A percentile compares a stretch with the other conserved stretches of the same genome.
These are phyloP conservation scores for Leccinum obscurum DNA, from an alignment of 768 basidiomycete genomes.

Conservation along the genomic window DNA sequence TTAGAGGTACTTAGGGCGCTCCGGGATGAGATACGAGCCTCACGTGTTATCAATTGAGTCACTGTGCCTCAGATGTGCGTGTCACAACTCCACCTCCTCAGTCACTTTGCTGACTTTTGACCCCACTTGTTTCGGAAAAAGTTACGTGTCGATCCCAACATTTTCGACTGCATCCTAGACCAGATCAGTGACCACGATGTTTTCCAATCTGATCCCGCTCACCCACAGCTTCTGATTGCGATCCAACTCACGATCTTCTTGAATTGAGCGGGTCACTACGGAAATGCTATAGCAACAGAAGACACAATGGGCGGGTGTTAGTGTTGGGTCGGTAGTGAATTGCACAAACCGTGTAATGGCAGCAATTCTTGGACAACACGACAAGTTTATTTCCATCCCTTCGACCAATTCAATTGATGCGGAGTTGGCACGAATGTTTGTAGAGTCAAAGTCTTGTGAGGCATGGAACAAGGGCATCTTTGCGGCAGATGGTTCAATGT, in stretches of 20 bases:
- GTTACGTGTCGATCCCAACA: no score
- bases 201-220: no score
- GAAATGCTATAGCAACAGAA: neutral
- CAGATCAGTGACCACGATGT: no score
- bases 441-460: neutral
- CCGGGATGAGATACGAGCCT: no score
- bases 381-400: neutral
- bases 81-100: no score
- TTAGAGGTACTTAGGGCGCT: no score
- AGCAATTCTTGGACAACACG: neutral
- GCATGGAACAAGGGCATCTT: neutral
- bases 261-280: neutral
- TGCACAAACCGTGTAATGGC: neutral
- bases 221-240: neutral
- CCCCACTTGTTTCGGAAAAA: no score
- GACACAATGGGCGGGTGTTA: neutral
- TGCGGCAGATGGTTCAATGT: neutral
- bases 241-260: neutral
- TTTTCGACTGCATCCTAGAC: no score
- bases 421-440: neutral
- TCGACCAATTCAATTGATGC: neutral
- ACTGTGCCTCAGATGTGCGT: no score
- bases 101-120: no score
- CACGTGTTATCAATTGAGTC: no score
- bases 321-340: neutral